Evolutionary conservation across 495 filamentous ascomycete genomes (phyloP), one percentile per base, ranked within the genome.

Genomic region (Talaromyces wortmannii): DNA sequence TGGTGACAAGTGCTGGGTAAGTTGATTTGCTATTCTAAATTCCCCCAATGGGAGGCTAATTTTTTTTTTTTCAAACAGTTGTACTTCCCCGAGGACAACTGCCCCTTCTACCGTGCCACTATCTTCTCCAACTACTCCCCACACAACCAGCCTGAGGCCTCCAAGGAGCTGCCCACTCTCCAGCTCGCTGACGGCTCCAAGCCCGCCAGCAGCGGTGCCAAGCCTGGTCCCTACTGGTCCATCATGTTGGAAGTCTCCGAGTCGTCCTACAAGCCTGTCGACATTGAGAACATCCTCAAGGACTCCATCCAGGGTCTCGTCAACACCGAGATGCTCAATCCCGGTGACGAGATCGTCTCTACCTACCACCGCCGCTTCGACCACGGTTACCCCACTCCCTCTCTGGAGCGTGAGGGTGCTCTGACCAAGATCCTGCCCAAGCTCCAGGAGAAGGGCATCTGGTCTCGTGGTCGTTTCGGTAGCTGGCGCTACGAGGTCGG

Each of bases 41-140:
- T 36, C 4, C 23, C 23, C 23, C 23, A 23, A 23, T 23, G 23
- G 2, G 23, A 23, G 23, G 23, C 23, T 23, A 23, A 8, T 31
- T 33, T 40, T 40, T 40, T 40, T 31, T 33, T 40, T 40, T 40
- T 40, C 36, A 13, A 50, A 32, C 12, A 88, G 90, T 83, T 99
- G 53, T 99, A 99, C 84, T 99, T 97, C 86, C 94, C 94, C 59
- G 95, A 99, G 70, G 86, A 96, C 72, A 84, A 99, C 83, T 96
- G 92, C 81, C 91, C 91, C 67, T 99, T 99, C 85, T 99, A 99
- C 81, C 91, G 94, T 64, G 94, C 94, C 66, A 99, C 94, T 59
- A 97, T 99, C 77, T 99, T 99, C 85, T 97, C 94, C 75, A 99
- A 99, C 85, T 99, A 99, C 82, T 97, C 95, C 15, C 94, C 92